Evolutionary conservation across 140 eudicot species (phyloP), one percentile per base, ranked within the genome.

Genomic region (Bidens hawaiensis): DNA sequence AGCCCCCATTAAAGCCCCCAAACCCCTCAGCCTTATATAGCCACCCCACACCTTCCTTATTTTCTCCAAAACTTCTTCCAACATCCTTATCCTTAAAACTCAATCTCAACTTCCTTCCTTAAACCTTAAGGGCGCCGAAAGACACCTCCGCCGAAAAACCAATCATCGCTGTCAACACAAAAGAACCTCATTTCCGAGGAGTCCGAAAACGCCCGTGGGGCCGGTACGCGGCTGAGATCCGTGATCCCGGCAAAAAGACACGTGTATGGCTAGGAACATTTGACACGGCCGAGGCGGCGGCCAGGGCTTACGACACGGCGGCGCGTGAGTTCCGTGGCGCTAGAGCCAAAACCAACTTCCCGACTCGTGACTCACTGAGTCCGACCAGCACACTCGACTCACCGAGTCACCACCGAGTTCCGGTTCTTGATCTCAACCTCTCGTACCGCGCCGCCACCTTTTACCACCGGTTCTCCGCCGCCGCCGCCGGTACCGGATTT

Each of bases 151-250:
- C 62, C 73, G 26, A 38, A 10, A 63, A 16, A 38, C 28, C n/a
- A 41, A 58, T 19, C 61, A 25, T 43, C 72, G 16, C 18, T 18
- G 10, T 19, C 38, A 53, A 8, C 16, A 52, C 41, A 6, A 71
- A 34, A 2, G 77, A 71, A 16, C 52, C 72, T 36, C 89, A 70
- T 47, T 83, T 63, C 18, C 53, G 89, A 25, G 89, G 89, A 2
- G 89, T 83, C 1, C 33, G 89, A 36, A 83, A 79, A 75, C 23
- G 89, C 54, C 89, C 89, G 3, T 79, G 85, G 89, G 85, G 89
- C 2, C 45, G 90, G 22, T 83, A 79, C 65, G 90, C 90, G 0
- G 90, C 90, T 0, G 90, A 83, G 72, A 83, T 83, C 66, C 78
- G 90, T 1, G 90, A 83, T 31, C 90, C 90, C 3, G 67, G 70